Conservation (phyloP, 192 early-diverging fungal species). For the Coemansia sp. region DNA sequence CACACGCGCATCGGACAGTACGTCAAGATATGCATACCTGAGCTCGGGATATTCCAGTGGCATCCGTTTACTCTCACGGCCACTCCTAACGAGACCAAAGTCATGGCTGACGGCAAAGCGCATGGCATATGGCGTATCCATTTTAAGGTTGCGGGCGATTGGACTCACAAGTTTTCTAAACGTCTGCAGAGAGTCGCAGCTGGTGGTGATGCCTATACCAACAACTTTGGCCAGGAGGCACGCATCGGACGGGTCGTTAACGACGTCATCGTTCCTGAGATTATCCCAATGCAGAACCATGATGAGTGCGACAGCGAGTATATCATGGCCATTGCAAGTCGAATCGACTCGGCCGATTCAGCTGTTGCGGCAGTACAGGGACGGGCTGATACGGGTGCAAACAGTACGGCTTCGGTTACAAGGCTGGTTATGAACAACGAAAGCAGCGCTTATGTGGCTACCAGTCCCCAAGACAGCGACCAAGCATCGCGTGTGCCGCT, state of each 20-base stretch:
- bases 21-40: conserved; percentile 72
- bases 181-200: conserved; percentile 54
- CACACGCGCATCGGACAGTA: conserved; percentile 68
- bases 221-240: conserved; percentile 50
- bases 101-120: conserved; percentile 51
- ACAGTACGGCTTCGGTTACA: neutral
- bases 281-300: conserved; percentile 23
- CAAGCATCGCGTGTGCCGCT: conserved; percentile 22
- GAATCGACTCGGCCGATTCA: conserved; percentile 38
- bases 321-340: conserved; percentile 39
- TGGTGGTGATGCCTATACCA: conserved; percentile 44
- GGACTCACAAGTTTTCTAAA: conserved; percentile 66
- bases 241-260: conserved; percentile 47
- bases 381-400: neutral
- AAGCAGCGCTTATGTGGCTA: conserved; percentile 6
- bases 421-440: conserved; percentile 6
- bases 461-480: conserved; percentile 28
- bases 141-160: conserved; percentile 75
- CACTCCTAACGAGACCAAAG: conserved; percentile 70
- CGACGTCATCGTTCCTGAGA: conserved; percentile 35
- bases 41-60: conserved; percentile 73
- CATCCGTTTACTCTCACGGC: conserved; percentile 81
- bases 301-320: conserved; percentile 29
- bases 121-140: conserved; percentile 62
- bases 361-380: conserved; percentile 14